phyloP scores from a whole-genome alignment of 2,329 filamentous ascomycete genomes.

The Leptographium galeiforme region DNA sequence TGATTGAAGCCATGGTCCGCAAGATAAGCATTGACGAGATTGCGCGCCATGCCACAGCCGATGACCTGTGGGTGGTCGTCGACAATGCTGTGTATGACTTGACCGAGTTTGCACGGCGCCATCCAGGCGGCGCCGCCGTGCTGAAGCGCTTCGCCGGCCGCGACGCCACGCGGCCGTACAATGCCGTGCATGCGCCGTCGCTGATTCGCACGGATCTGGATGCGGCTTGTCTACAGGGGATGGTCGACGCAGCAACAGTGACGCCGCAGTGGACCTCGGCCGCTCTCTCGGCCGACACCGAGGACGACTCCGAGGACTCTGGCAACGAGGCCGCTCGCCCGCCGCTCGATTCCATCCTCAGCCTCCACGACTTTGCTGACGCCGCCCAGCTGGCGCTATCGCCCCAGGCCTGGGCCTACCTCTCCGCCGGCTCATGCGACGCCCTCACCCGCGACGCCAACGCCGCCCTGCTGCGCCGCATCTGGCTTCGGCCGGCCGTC shows the following conservation, averaged over 20 bases:
- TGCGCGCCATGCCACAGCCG: neutral
- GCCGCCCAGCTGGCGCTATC: constrained; percentile 30
- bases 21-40: neutral
- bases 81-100: constrained; percentile 5
- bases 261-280: constrained; percentile 9
- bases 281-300: constrained; percentile 6
- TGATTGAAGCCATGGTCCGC: neutral
- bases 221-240: constrained; percentile 32
- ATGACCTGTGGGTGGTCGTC: constrained; percentile 2
- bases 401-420: constrained; percentile 40
- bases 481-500: constrained; percentile 39
- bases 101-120: constrained; percentile 4
- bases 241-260: constrained; percentile 27
- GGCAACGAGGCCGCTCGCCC: neutral
- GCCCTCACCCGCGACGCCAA: constrained; percentile 35
- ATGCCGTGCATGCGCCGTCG: constrained; percentile 31
- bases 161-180: constrained; percentile 39
- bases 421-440: constrained; percentile 39
- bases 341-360: constrained; percentile 10
- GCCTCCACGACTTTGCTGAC: constrained; percentile 33
- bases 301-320: neutral
- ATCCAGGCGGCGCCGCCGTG: constrained; percentile 13
- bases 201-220: constrained; percentile 27
- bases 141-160: constrained; percentile 36
- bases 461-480: constrained; percentile 31